Percentiles rank a stretch among this genome's conserved stretches.
Conservation (phyloP, 1,284 basidiomycete species). For the Microstroma glucosiphilum region DNA sequence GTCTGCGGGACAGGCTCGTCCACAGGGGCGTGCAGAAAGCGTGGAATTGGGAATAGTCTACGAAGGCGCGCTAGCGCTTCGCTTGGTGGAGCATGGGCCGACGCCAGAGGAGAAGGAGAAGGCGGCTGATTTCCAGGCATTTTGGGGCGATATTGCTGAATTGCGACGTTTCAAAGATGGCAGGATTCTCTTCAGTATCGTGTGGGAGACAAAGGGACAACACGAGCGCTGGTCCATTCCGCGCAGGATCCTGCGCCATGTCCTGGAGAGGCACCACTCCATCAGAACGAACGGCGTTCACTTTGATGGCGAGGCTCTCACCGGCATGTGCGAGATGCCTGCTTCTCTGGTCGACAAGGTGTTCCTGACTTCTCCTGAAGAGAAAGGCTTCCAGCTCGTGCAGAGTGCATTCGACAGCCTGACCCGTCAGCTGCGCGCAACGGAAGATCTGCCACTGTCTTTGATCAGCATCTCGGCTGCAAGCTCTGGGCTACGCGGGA, state of each 20-base stretch:
- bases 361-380: slow-evolving; percentile 48
- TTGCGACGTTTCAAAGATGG: slow-evolving; percentile 96
- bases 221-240: slow-evolving; percentile 66
- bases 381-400: slow-evolving; percentile 64
- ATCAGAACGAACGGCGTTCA: slow-evolving; percentile 57
- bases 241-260: slow-evolving; percentile 65
- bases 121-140: slow-evolving; percentile 64
- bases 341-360: slow-evolving; percentile 36
- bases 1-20: neutral
- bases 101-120: slow-evolving; percentile 54
- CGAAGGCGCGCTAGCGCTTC: slow-evolving; percentile 35
- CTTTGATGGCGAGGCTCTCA: slow-evolving; percentile 60
- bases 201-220: slow-evolving; percentile 61
- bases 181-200: slow-evolving; percentile 82
- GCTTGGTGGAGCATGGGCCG: slow-evolving; percentile 54
- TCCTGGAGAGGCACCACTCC: slow-evolving; percentile 70
- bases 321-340: slow-evolving; percentile 59
- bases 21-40: slow-evolving; percentile 7
- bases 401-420: slow-evolving; percentile 73
- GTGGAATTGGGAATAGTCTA: slow-evolving; percentile 35
- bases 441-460: slow-evolving; percentile 70
- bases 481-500: slow-evolving; percentile 68
- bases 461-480: slow-evolving; percentile 68
- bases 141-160: slow-evolving; percentile 91
- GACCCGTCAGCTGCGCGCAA: slow-evolving; percentile 67